Evolutionary conservation across 163 green algal genomes (phyloP).

Genomic region (Chloromonas sp.): DNA sequence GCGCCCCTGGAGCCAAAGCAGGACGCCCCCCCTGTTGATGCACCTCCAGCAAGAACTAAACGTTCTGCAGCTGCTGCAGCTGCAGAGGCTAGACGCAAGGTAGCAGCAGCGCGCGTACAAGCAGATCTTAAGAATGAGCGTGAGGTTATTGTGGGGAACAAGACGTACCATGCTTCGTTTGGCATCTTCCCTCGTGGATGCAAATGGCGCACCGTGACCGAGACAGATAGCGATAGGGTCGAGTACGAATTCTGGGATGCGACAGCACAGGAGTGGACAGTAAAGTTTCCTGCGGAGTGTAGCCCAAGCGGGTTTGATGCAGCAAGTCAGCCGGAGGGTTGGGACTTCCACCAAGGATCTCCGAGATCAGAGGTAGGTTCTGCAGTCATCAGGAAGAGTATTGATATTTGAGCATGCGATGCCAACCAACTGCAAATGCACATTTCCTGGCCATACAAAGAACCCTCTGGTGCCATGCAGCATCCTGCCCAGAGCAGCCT

Average conservation of each 20-base stretch:
- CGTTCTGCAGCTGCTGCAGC: no score
- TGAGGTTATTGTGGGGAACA: not conserved
- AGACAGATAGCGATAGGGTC: conserved; percentile 16
- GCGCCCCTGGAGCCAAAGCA: no score
- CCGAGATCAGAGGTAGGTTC: conserved; percentile 49
- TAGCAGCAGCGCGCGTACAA: not conserved
- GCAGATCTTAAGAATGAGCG: not conserved
- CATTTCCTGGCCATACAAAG: not conserved
- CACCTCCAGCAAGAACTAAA: no score
- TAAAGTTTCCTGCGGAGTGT: conserved; percentile 51
- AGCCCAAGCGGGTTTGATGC: conserved; percentile 24
- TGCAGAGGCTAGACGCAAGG: not conserved
- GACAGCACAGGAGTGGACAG: conserved; percentile 29
- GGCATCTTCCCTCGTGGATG: conserved; percentile 70
- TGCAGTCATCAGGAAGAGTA: not conserved
- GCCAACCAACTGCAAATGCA: not conserved
- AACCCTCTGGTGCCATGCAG: no score
- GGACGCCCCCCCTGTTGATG: no score
- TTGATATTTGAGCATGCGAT: not conserved
- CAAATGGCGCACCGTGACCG: conserved; percentile 59
- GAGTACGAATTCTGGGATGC: conserved; percentile 73
- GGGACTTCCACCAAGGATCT: conserved; percentile 39
- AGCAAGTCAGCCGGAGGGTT: conserved; percentile 8
- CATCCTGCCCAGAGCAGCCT: no score
- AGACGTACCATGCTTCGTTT: conserved; percentile 35